Conservation (phyloP, 1,284 basidiomycete genomes). For the Thecaphora thlaspeos region DNA sequence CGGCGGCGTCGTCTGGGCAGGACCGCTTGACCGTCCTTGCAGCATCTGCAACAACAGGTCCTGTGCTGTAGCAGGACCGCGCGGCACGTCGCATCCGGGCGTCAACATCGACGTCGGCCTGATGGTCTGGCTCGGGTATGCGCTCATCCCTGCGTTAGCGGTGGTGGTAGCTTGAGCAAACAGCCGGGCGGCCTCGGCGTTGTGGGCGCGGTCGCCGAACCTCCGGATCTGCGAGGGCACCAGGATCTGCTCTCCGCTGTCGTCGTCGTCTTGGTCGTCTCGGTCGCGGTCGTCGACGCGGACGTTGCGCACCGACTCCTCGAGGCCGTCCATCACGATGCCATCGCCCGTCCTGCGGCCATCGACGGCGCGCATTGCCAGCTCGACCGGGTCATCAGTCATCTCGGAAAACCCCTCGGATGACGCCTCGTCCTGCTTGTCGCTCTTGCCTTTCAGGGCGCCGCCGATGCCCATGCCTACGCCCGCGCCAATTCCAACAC, state of each 20-base stretch:
- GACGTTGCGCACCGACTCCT: constrained; percentile 24
- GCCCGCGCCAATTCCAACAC: too few relatives aligned
- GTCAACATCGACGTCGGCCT: too few relatives aligned
- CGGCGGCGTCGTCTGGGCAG: not conserved
- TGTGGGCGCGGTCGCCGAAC: constrained; percentile 8
- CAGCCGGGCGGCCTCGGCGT: constrained; percentile 13
- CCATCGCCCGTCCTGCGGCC: constrained; percentile 4
- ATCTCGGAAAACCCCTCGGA: constrained; percentile 23
- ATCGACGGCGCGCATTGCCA: constrained; percentile 48
- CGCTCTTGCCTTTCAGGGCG: not conserved
- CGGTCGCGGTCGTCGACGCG: constrained; percentile 14
- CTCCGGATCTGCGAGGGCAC: constrained; percentile 22
- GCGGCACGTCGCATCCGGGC: not conserved
- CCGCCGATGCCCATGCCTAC: too few relatives aligned
- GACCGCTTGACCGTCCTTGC: not conserved
- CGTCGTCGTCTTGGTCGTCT: not conserved
- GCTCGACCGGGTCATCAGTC: constrained; percentile 46
- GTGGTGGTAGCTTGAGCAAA: constrained; percentile 15
- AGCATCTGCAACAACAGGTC: constrained; percentile 34
- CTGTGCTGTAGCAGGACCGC: constrained; percentile 13
- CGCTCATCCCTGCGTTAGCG: too few relatives aligned
- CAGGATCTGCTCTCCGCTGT: constrained; percentile 7
- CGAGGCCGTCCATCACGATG: constrained; percentile 9
- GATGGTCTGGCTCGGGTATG: too few relatives aligned
- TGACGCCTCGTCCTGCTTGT: constrained; percentile 3